Evolutionary conservation across 208 protist genomes (phyloP).

Genomic region (Trypanosoma grayi): DNA sequence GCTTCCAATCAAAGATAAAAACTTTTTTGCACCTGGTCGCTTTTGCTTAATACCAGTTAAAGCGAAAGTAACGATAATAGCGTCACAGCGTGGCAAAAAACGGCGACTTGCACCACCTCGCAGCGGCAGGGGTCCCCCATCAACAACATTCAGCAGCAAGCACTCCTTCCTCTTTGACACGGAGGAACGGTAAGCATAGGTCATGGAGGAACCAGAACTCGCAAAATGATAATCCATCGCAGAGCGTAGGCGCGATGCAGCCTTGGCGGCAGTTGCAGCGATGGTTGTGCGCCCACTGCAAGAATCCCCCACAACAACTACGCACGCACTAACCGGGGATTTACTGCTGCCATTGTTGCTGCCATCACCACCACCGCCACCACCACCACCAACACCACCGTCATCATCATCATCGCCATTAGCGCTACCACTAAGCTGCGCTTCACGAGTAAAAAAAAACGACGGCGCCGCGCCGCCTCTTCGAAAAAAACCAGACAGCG

Average conservation of each 20-base stretch:
- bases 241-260: slow-evolving; percentile 4
- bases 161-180: slow-evolving; percentile 4
- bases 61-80: slow-evolving; percentile 23
- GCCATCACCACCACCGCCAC: background rate
- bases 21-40: background rate
- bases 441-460: no score
- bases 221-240: slow-evolving; percentile 7
- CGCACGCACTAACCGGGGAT: background rate
- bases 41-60: slow-evolving; percentile 31
- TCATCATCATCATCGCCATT: no score
- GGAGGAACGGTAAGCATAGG: slow-evolving; percentile 1
- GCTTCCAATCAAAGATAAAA: slow-evolving; percentile 1
- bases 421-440: no score
- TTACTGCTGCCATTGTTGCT: background rate
- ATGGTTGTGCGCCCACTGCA: slow-evolving; percentile 24
- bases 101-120: slow-evolving; percentile 7
- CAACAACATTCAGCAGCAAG: slow-evolving; percentile 12
- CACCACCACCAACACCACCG: no score
- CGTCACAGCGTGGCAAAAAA: slow-evolving; percentile 9
- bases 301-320: slow-evolving; percentile 16
- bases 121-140: slow-evolving; percentile 12
- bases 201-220: slow-evolving; percentile 12
- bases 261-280: slow-evolving; percentile 14
- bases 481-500: background rate
- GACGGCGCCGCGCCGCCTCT: background rate